phyloP scores from a whole-genome alignment of 257 asterid species.

The Lantana camara region DNA sequence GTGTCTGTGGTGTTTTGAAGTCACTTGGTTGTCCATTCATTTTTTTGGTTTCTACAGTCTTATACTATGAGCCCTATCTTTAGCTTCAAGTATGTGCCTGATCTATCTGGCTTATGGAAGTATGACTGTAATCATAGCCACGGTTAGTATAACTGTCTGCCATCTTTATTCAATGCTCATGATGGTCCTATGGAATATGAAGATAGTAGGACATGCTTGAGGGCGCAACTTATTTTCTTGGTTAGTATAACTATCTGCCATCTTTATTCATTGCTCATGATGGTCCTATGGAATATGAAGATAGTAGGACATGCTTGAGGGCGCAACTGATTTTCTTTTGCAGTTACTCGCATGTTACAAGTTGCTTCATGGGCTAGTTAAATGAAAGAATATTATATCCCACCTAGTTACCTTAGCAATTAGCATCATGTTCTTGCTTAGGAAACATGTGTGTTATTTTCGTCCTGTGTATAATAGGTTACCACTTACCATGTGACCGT shows the following conservation, averaged over 20 bases:
- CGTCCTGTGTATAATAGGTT: not conserved
- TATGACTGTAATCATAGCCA: not conserved
- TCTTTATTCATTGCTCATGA: conserved; percentile 7
- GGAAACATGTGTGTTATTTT: conserved; percentile 8
- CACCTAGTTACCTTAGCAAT: conserved; percentile 84
- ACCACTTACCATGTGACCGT: conserved; percentile 10
- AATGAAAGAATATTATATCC: conserved; percentile 60
- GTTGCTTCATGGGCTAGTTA: conserved; percentile 93
- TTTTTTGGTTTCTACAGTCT: conserved; percentile 18
- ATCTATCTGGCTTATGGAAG: conserved; percentile 9
- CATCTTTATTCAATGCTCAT: conserved; percentile 1
- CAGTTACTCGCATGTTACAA: conserved; percentile 86
- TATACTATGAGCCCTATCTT: not conserved
- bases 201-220: conserved; percentile 18
- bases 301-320: conserved; percentile 22
- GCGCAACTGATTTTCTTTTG: conserved; percentile 20
- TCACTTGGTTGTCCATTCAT: not conserved
- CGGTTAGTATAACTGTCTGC: not conserved
- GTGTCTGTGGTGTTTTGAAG: not conserved
- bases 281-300: conserved; percentile 3
- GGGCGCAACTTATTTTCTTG: conserved; percentile 14
- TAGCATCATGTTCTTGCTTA: conserved; percentile 32
- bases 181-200: conserved; percentile 12
- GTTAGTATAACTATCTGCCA: not conserved
- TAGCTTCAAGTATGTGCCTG: no score